Base-by-base conservation (phyloP, 441 rosid species). In the Geranium incanum region DNA sequence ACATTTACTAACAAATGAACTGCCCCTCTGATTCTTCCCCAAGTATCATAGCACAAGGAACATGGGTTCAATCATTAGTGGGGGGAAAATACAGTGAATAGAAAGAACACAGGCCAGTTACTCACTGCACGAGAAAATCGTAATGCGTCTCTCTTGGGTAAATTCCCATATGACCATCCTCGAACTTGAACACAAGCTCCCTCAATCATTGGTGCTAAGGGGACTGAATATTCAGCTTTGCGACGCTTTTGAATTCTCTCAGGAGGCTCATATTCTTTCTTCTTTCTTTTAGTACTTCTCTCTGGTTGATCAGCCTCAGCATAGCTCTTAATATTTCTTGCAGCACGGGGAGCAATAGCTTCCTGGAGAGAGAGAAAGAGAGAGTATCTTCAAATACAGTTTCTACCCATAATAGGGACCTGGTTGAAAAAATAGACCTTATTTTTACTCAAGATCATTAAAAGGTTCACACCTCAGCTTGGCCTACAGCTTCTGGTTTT, bases 111-210 rank as follows among this genome's bases (percentile, higher is more conserved):
- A 39, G 43, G 43, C 43, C 43, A 39, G 5, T 4, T 7, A 39
- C 43, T 39, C 43, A 39, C 43, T 7, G 43, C 91, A 75, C 97
- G 96, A 71, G 87, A 93, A 87, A 96, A 91, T 37, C 97, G 92
- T 48, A 78, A 83, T n/a, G 99, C 97, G 82, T 96, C 98, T 87
- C 95, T 89, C 86, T 96, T 96, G 21, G 96, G 87, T 70, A 96
- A 79, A 85, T 93, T 96, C 80, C 98, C 98, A 36, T 86, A 81
- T 66, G 97, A 91, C 98, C 99, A 96, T 78, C 93, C 98, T 79
- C 98, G 85, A 77, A 89, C 97, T 91, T 93, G 98, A 74, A 89
- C 97, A 78, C 88, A 76, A 72, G 98, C 93, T 52, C 98, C 98
- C 12, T 93, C 98, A 69, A 96, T 78, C 80, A 86, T 74, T 73